phyloP scores from a whole-genome alignment of 192 early-diverging fungal genomes.

The Entomortierella beljakovae region DNA sequence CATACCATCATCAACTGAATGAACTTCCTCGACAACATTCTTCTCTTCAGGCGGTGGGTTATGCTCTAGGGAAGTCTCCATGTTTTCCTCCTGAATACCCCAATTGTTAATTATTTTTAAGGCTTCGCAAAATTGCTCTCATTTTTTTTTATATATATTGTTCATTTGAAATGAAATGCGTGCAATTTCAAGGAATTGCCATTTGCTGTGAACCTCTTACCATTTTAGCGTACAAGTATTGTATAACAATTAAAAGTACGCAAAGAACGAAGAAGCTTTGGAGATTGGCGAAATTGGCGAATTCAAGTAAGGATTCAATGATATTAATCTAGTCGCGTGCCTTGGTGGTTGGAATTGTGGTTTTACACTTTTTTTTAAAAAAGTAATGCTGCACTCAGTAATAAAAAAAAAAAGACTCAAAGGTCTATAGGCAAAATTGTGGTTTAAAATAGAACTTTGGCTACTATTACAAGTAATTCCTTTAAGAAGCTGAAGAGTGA shows the following conservation, averaged over 20 bases:
- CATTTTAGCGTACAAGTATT: slow-evolving; percentile 42
- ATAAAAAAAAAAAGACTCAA: neutral
- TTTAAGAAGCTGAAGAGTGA: neutral
- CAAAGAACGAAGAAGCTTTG: slow-evolving; percentile 33
- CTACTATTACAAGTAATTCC: too few species aligned
- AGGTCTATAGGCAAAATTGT: too few species aligned
- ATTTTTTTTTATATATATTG: too few species aligned
- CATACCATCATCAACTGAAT: slow-evolving; percentile 44
- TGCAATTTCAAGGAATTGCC: neutral
- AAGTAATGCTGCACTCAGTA: too few species aligned
- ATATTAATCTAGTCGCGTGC: too few species aligned
- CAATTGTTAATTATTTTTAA: neutral
- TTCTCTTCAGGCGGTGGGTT: slow-evolving; percentile 42
- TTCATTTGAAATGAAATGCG: neutral
- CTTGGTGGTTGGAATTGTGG: too few species aligned
- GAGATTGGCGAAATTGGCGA: slow-evolving; percentile 12
- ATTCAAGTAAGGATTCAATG: slow-evolving; percentile 30
- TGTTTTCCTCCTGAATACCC: slow-evolving; percentile 28
- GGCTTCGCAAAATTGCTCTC: neutral
- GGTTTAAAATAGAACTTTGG: too few species aligned
- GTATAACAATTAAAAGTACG: slow-evolving; percentile 24
- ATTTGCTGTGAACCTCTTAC: slow-evolving; percentile 7
- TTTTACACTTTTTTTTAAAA: too few species aligned
- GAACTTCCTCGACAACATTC: slow-evolving; percentile 36
- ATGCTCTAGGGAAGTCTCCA: slow-evolving; percentile 45